Percentiles rank a stretch among this genome's conserved stretches.
Evolutionary conservation across 192 early-diverging fungal species (phyloP).

Genomic region (Oehlia diaphana): DNA sequence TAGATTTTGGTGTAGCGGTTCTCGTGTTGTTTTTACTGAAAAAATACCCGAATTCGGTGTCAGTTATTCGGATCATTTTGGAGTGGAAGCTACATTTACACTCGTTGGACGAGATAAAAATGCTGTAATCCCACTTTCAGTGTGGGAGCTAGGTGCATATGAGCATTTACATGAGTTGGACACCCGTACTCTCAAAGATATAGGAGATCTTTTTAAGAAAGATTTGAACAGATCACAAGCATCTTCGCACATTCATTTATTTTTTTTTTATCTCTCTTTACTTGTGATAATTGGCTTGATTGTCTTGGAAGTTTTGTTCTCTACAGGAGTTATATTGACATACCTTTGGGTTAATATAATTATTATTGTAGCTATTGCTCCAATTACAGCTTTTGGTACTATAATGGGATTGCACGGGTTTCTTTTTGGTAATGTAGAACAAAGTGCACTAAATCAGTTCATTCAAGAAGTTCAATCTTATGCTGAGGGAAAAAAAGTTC

Average conservation of each 20-base stretch:
- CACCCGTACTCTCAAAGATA: conserved; percentile 7
- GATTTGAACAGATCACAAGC: conserved; percentile 16
- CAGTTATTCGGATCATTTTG: conserved; percentile 55
- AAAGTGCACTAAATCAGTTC: not conserved
- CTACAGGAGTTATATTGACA: not conserved
- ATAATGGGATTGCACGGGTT: conserved; percentile 26
- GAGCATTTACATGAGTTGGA: conserved; percentile 17
- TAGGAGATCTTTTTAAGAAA: not conserved
- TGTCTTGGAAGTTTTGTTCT: not conserved
- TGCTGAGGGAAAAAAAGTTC: conserved; percentile 22
- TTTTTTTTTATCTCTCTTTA: conserved; percentile 14
- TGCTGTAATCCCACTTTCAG: conserved; percentile 27
- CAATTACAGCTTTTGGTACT: not conserved
- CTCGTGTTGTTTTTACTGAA: conserved; percentile 34
- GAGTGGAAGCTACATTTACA: conserved; percentile 47
- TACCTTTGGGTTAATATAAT: conserved; percentile 6
- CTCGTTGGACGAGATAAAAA: conserved; percentile 29
- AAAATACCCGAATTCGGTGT: conserved; percentile 31
- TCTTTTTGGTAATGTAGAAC: conserved; percentile 22
- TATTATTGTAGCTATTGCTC: not conserved
- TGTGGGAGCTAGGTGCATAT: conserved; percentile 19
- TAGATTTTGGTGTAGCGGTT: conserved; percentile 38
- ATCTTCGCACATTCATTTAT: not conserved
- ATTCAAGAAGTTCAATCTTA: conserved; percentile 24
- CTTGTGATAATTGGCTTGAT: conserved; percentile 8